Evolutionary conservation across 129 eudicot species (phyloP).

Genomic region (Oenanthe sinensis): DNA sequence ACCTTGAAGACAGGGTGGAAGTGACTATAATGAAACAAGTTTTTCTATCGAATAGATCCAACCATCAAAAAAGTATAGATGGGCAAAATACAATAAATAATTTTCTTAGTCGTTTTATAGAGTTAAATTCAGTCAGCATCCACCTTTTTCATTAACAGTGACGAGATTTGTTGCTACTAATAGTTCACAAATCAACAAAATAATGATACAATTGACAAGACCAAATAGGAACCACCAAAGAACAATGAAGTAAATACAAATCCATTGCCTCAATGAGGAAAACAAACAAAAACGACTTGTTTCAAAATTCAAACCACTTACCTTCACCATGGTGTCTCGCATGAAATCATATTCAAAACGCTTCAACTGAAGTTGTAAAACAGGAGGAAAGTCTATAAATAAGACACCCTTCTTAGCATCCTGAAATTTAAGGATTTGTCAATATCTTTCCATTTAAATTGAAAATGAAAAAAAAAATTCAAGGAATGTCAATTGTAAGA

Average conservation of each 20-base stretch:
- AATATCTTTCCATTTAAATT: not conserved
- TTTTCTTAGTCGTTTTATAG: not conserved
- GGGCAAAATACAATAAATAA: not conserved
- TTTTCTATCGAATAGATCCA: not conserved
- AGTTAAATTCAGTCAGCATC: not conserved
- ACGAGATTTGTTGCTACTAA: not conserved
- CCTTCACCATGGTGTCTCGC: conserved; percentile 84
- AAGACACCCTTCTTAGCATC: conserved; percentile 82
- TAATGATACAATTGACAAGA: not conserved
- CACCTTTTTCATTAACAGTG: not conserved
- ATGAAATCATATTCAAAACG: conserved; percentile 81
- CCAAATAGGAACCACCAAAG: not conserved
- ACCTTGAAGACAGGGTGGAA: not conserved
- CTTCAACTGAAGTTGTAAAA: conserved; percentile 77
- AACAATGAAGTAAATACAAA: not conserved
- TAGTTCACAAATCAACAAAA: not conserved
- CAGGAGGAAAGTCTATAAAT: conserved; percentile 76
- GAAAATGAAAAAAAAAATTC: not conserved
- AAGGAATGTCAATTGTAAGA: not conserved
- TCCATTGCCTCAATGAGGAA: not conserved
- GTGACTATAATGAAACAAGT: not conserved
- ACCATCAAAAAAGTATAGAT: not conserved
- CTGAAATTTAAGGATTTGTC: conserved; percentile 18
- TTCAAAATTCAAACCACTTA: conserved; percentile 12
- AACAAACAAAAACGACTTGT: not conserved